These are phyloP conservation scores for Crithidia expoeki DNA, from an alignment of 208 protist species.

Conservation along the genomic window DNA sequence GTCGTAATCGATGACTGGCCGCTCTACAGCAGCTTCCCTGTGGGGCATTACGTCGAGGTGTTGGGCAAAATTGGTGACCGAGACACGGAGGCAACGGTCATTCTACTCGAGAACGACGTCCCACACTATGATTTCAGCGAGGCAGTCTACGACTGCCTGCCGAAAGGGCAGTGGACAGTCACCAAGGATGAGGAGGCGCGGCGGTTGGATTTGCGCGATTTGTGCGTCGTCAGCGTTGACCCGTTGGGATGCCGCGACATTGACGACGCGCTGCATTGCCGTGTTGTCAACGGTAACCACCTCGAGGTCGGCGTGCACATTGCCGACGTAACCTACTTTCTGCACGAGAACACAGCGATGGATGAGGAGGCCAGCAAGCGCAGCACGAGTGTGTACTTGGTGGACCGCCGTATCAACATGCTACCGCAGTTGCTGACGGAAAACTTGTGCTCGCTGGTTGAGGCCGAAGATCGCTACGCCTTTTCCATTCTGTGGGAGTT, in stretches of 20 bases:
- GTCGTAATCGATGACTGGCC: constrained; percentile 97
- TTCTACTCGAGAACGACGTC: constrained; percentile 94
- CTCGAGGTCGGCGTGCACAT: constrained; percentile 97
- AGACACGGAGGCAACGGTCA: constrained; percentile 94
- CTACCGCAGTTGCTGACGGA: constrained; percentile 96
- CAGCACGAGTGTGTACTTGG: constrained; percentile 96
- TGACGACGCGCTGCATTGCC: constrained; percentile 89
- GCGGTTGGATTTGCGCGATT: constrained; percentile 88
- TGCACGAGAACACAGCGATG: constrained; percentile 90
- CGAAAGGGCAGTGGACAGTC: constrained; percentile 87
- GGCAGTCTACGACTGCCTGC: constrained; percentile 90
- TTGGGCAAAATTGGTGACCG: constrained; percentile 94
- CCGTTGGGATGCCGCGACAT: constrained; percentile 94
- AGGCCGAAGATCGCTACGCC: constrained; percentile 90
- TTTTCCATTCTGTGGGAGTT: constrained; percentile 96
- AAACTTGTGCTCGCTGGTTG: constrained; percentile 95
- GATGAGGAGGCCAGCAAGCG: constrained; percentile 95
- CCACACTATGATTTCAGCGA: constrained; percentile 92
- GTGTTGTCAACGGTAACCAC: constrained; percentile 79
- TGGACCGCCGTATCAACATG: constrained; percentile 97
- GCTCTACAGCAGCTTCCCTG: constrained; percentile 87
- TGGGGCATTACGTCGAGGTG: constrained; percentile 93
- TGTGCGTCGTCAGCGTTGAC: constrained; percentile 94
- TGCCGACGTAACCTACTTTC: constrained; percentile 97
- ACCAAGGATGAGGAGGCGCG: constrained; percentile 64